Conservation (phyloP, 306 rosid genomes). For the Casuarina equisetifolia region DNA sequence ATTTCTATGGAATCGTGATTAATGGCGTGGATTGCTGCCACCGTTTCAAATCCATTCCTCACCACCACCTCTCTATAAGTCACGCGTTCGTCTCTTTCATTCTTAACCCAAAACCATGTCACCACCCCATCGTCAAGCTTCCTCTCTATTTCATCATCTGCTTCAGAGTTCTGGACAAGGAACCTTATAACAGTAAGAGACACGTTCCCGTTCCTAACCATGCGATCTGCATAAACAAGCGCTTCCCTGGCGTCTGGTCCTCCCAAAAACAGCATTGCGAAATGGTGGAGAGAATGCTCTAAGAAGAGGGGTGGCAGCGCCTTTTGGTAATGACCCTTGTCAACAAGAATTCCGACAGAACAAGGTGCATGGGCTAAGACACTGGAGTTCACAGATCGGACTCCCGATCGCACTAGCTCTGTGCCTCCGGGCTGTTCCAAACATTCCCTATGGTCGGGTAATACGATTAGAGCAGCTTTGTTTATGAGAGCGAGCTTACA, state of each 20-base stretch:
- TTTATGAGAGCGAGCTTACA: conserved; percentile 58
- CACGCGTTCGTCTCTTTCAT: conserved; percentile 57
- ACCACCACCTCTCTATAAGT: conserved; percentile 66
- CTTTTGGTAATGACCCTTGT: conserved; percentile 36
- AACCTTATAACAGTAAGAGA: conserved; percentile 55
- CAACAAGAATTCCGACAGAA: conserved; percentile 70
- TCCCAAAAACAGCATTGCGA: conserved; percentile 60
- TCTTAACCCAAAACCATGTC: conserved; percentile 90
- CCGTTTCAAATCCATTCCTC: conserved; percentile 61
- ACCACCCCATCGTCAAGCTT: conserved; percentile 81
- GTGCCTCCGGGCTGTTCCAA: conserved; percentile 8
- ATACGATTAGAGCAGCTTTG: conserved; percentile 50
- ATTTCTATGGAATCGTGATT: conserved; percentile 51
- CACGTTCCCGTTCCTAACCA: conserved; percentile 34
- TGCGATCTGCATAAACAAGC: conserved; percentile 64
- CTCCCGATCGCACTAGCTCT: neutral
- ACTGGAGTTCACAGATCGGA: conserved; percentile 29
- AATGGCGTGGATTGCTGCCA: conserved; percentile 49
- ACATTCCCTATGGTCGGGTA: conserved; percentile 40
- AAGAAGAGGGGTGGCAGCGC: neutral
- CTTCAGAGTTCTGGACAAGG: conserved; percentile 40
- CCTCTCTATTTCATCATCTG: conserved; percentile 68
- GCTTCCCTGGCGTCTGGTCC: conserved; percentile 88
- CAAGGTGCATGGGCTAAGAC: conserved; percentile 70
- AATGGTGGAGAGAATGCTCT: neutral